phyloP scores from a whole-genome alignment of 2,329 filamentous ascomycete species.

The Xylaria arbuscula region DNA sequence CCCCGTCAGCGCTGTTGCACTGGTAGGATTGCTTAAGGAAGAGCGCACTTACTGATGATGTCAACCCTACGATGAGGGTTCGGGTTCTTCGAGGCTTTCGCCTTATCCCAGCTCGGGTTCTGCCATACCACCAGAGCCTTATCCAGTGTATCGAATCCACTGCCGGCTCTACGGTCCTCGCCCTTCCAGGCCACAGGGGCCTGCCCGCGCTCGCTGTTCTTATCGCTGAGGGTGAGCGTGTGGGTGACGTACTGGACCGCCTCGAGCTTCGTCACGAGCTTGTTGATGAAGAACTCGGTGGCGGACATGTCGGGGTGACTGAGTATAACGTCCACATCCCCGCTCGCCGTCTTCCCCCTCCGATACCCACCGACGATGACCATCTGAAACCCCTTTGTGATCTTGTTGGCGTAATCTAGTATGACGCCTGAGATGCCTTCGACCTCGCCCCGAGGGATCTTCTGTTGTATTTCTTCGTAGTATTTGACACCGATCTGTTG shows the following conservation, averaged over 20 bases:
- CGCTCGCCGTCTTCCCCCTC: conserved; percentile 76
- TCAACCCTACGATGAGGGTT: conserved; percentile 88
- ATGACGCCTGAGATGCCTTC: conserved; percentile 74
- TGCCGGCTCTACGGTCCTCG: conserved; percentile 52
- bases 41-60: conserved; percentile 69
- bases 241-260: conserved; percentile 79
- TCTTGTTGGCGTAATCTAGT: conserved; percentile 71
- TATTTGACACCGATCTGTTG: conserved; percentile 96
- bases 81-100: conserved; percentile 66
- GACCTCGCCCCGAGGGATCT: conserved; percentile 79
- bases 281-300: conserved; percentile 76
- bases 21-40: not conserved
- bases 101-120: conserved; percentile 63
- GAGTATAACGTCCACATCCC: conserved; percentile 88
- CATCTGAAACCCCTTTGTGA: conserved; percentile 67
- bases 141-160: conserved; percentile 87
- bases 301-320: conserved; percentile 77
- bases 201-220: conserved; percentile 79
- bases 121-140: conserved; percentile 96
- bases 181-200: conserved; percentile 65
- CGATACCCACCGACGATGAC: conserved; percentile 83
- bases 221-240: conserved; percentile 76
- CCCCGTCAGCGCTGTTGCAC: conserved; percentile 4
- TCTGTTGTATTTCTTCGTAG: conserved; percentile 83
- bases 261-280: conserved; percentile 79